phyloP scores from a whole-genome alignment of 2,329 filamentous ascomycete species.

The Paramyrothecium roridum region DNA sequence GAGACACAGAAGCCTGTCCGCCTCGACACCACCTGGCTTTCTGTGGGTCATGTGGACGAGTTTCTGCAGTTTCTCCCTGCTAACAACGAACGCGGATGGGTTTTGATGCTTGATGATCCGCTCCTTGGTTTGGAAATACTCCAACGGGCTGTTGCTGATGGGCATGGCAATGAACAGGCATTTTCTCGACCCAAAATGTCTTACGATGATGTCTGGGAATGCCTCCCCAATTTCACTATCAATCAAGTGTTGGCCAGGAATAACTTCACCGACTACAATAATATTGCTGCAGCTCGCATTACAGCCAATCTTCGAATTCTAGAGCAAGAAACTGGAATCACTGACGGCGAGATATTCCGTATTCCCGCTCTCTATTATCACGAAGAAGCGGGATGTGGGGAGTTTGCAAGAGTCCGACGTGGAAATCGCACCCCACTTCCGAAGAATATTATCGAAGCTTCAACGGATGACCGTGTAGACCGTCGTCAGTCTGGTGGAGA shows the following conservation, averaged over 20 bases:
- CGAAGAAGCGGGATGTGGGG: not conserved
- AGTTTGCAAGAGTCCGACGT: not conserved
- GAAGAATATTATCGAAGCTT: constrained; percentile 1
- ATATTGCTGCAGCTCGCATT: constrained; percentile 8
- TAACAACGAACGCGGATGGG: constrained; percentile 18
- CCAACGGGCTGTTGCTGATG: constrained; percentile 7
- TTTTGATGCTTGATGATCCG: constrained; percentile 17
- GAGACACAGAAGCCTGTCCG: constrained; percentile 28
- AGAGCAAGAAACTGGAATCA: constrained; percentile 15
- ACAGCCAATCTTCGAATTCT: constrained; percentile 14
- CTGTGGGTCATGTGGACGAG: constrained; percentile 22
- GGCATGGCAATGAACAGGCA: constrained; percentile 11
- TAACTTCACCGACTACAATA: constrained; percentile 3
- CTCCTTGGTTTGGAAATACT: constrained; percentile 13
- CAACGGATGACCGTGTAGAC: not conserved
- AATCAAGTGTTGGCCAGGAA: constrained; percentile 9
- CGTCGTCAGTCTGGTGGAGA: not conserved
- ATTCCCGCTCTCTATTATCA: constrained; percentile 15
- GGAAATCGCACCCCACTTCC: not conserved
- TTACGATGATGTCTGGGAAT: constrained; percentile 3
- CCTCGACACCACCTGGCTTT: constrained; percentile 23
- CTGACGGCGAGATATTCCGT: constrained; percentile 13
- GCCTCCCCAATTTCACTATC: constrained; percentile 11
- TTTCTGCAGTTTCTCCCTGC: constrained; percentile 23
- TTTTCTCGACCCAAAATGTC: constrained; percentile 8